Conservation (phyloP, 805 yeast species). For the Candida fluviatilis region DNA sequence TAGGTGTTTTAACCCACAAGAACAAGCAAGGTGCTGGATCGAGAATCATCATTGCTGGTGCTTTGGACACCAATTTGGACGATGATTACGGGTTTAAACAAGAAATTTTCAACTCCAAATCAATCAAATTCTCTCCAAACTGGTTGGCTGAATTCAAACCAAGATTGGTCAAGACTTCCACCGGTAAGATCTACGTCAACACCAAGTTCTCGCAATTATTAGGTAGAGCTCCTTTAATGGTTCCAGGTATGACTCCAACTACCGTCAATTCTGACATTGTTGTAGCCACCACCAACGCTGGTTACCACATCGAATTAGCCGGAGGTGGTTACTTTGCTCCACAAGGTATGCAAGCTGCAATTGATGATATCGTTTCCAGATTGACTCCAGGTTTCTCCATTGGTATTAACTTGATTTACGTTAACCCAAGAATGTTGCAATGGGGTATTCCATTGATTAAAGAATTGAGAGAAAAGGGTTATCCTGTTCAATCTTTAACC, state of each 20-base stretch:
- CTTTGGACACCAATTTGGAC: constrained; percentile 62
- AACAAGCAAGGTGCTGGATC: constrained; percentile 99
- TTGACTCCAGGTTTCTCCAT: constrained; percentile 85
- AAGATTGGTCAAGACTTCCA: constrained; percentile 67
- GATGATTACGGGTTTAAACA: constrained; percentile 95
- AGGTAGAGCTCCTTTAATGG: constrained; percentile 94
- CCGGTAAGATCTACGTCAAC: constrained; percentile 78
- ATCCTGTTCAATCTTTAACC: constrained; percentile 92
- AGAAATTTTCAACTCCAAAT: constrained; percentile 76
- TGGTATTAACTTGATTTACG: constrained; percentile 89
- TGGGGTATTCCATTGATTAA: constrained; percentile 98
- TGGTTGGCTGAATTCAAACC: constrained; percentile 92
- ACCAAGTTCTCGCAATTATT: constrained; percentile 90
- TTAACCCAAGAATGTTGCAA: constrained; percentile 94
- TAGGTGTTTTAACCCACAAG: constrained; percentile 93
- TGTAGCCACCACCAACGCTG: constrained; percentile 91
- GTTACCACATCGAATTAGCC: constrained; percentile 95
- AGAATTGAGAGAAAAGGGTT: constrained; percentile 83
- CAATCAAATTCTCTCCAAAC: constrained; percentile 79
- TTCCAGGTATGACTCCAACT: constrained; percentile 99
- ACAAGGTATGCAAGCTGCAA: constrained; percentile 64
- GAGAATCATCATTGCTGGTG: constrained; percentile 90
- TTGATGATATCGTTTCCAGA: constrained; percentile 61
- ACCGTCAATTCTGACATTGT: constrained; percentile 94
- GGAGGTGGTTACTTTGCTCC: constrained; percentile 98